These are phyloP conservation scores for Abelmoschus esculentus DNA, from an alignment of 345 rosid genomes.

Conservation along the genomic window DNA sequence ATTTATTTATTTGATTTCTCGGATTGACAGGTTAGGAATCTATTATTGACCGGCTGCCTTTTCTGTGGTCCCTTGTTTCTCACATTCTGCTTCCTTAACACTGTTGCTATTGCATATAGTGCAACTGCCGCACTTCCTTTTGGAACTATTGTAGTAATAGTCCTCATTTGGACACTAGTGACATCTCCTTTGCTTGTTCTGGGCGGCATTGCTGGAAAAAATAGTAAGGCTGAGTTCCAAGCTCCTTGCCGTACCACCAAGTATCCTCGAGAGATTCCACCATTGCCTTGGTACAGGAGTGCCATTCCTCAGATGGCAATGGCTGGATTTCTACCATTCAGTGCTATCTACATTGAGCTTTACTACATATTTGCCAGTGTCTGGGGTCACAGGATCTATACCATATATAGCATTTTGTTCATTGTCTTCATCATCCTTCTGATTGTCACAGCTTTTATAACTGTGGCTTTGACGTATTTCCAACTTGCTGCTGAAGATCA, in stretches of 20 bases:
- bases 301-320: conserved; percentile 56
- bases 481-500: conserved; percentile 52
- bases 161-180: conserved; percentile 44
- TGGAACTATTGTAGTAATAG: conserved; percentile 46
- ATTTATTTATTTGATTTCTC: background rate
- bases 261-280: conserved; percentile 46
- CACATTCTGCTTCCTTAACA: conserved; percentile 45
- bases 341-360: conserved; percentile 50
- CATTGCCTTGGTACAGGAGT: conserved; percentile 37
- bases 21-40: conserved; percentile 57
- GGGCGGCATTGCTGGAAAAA: conserved; percentile 51
- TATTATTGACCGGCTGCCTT: conserved; percentile 69
- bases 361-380: conserved; percentile 56
- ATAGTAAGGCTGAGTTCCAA: conserved; percentile 47
- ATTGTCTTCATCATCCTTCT: conserved; percentile 49
- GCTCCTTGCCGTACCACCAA: conserved; percentile 50
- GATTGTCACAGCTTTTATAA: conserved; percentile 45
- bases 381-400: conserved; percentile 54
- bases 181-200: conserved; percentile 40
- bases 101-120: conserved; percentile 40
- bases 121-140: conserved; percentile 51
- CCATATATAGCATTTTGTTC: conserved; percentile 53
- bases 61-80: conserved; percentile 72
- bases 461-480: conserved; percentile 46
- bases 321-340: conserved; percentile 49